phyloP scores from a whole-genome alignment of 352 stramenopile species.

The Pythium rhizo-oryzae region DNA sequence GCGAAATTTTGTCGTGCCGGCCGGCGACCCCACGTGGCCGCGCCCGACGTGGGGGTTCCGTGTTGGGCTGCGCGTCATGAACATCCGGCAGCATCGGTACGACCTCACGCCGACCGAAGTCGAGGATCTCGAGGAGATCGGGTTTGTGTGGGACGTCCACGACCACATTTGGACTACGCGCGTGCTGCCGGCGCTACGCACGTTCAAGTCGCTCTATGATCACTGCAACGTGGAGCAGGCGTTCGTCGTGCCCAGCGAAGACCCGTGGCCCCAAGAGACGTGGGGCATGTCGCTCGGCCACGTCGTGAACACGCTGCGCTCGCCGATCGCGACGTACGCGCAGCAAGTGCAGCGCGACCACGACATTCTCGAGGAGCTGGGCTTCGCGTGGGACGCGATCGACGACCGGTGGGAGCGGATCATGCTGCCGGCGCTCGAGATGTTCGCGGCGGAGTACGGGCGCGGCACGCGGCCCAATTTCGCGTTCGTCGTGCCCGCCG shows the following conservation, averaged over 20 bases:
- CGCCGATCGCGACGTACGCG: background rate
- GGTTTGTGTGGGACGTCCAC: constrained; percentile 28
- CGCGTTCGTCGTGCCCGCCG: constrained; percentile 46
- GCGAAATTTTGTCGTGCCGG: constrained; percentile 39
- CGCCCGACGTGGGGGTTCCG: constrained; percentile 33
- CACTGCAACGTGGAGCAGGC: constrained; percentile 21
- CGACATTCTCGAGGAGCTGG: constrained; percentile 25
- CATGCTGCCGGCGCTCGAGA: constrained; percentile 21
- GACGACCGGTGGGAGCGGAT: constrained; percentile 26
- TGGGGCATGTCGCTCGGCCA: constrained; percentile 16
- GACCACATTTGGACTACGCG: constrained; percentile 20
- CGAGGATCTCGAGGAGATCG: constrained; percentile 22
- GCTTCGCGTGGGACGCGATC: constrained; percentile 26
- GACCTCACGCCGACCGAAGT: constrained; percentile 5
- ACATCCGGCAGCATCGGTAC: constrained; percentile 35
- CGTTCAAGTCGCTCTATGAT: constrained; percentile 24
- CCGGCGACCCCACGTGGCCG: constrained; percentile 32
- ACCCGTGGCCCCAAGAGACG: constrained; percentile 21
- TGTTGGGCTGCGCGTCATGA: constrained; percentile 15
- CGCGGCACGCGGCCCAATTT: background rate
- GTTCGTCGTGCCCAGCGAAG: constrained; percentile 26
- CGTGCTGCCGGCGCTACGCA: constrained; percentile 17
- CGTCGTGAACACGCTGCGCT: constrained; percentile 13
- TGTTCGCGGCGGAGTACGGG: constrained; percentile 10
- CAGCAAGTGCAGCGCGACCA: constrained; percentile 22